Percentiles rank a stretch among this genome's conserved stretches.
These are phyloP conservation scores for Holtermannia corniformis DNA, from an alignment of 768 basidiomycete species.

Conservation along the genomic window DNA sequence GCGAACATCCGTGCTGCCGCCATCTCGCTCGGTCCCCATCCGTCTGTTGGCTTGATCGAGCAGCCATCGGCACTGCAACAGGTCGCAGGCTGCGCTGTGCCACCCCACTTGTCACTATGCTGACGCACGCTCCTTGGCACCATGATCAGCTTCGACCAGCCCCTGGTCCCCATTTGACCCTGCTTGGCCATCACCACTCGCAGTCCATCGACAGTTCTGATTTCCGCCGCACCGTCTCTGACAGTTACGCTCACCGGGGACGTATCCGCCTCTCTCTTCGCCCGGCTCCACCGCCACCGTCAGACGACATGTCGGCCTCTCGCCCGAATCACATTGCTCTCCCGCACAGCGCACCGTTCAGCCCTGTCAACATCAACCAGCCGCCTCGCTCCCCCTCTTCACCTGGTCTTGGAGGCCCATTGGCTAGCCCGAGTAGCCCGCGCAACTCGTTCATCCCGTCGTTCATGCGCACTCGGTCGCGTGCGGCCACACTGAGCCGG, in stretches of 20 bases:
- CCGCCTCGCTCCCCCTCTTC: conserved; percentile 16
- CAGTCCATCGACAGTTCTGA: neutral
- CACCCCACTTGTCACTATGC: no score
- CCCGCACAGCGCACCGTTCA: conserved; percentile 11
- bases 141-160: neutral
- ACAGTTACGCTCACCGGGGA: conserved; percentile 86
- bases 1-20: no score
- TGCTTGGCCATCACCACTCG: neutral
- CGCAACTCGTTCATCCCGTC: conserved; percentile 32
- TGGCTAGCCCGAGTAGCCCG: conserved; percentile 30
- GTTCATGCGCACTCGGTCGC: conserved; percentile 33
- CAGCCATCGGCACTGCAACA: no score
- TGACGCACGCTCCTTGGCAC: neutral
- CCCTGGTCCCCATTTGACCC: neutral
- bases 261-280: conserved; percentile 34
- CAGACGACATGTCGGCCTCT: neutral
- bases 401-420: conserved; percentile 2
- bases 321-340: conserved; percentile 35
- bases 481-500: conserved; percentile 29
- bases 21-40: no score
- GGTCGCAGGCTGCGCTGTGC: no score
- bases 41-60: no score
- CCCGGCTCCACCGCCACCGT: neutral
- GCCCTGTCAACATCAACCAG: conserved; percentile 4
- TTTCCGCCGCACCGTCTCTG: no score